Percentiles rank a stretch among this genome's conserved stretches.
Conservation (phyloP, 2,329 filamentous ascomycete genomes). For the Diaporthe vexans region DNA sequence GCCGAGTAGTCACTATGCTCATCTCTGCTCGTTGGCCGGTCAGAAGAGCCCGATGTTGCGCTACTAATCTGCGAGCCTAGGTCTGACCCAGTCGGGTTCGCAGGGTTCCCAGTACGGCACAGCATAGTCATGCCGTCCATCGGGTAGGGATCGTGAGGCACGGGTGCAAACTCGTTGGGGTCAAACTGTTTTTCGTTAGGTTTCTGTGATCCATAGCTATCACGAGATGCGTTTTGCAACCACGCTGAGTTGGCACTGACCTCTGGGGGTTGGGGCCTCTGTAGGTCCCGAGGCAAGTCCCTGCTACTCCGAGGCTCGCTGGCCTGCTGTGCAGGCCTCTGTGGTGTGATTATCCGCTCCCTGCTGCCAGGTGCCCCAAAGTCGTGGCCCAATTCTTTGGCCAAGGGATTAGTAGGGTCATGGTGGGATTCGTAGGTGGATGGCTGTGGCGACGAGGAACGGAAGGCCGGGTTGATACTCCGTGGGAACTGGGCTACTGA, state of each 20-base stretch:
- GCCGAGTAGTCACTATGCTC: constrained; percentile 93
- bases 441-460: constrained; percentile 95
- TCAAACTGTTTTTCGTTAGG: constrained; percentile 59
- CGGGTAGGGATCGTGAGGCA: constrained; percentile 94
- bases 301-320: constrained; percentile 27
- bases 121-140: constrained; percentile 98
- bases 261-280: constrained; percentile 36
- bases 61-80: constrained; percentile 56
- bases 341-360: constrained; percentile 66
- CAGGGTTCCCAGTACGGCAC: constrained; percentile 80
- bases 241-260: constrained; percentile 38
- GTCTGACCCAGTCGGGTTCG: constrained; percentile 74
- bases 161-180: constrained; percentile 72
- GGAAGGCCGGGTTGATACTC: constrained; percentile 94
- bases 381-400: constrained; percentile 76
- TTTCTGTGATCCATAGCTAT: constrained; percentile 43
- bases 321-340: constrained; percentile 56
- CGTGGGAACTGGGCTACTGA: constrained; percentile 96
- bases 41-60: constrained; percentile 66
- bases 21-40: constrained; percentile 85
- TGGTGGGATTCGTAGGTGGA: constrained; percentile 94
- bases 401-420: constrained; percentile 81
- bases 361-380: constrained; percentile 59
- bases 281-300: constrained; percentile 36
- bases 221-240: constrained; percentile 38